These are phyloP conservation scores for Alloteropsis semialata DNA, from an alignment of 176 grass and related monocot species.

Conservation along the genomic window DNA sequence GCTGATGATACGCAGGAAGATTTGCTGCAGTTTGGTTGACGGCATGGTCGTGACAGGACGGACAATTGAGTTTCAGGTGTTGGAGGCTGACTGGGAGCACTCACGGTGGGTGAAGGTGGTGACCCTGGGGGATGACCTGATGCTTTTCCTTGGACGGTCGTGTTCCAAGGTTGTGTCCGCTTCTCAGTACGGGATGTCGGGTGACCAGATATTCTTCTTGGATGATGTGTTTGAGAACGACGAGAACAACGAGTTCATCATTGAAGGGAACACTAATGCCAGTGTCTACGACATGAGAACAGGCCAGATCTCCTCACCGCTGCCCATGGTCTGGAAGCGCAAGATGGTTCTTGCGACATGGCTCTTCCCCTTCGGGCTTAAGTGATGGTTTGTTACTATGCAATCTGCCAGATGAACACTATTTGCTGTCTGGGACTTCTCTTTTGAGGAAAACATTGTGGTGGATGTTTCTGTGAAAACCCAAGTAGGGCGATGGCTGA, in stretches of 20 bases:
- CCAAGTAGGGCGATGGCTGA: too few species aligned
- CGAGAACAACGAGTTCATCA: too few species aligned
- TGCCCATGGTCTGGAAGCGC: constrained; percentile 13
- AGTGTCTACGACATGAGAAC: constrained; percentile 13
- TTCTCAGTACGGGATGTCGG: background rate
- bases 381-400: background rate
- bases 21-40: background rate
- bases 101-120: constrained; percentile 5
- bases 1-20: constrained; percentile 22
- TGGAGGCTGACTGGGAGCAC: background rate
- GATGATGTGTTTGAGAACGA: background rate
- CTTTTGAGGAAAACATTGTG: too few species aligned
- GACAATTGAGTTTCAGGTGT: constrained; percentile 16
- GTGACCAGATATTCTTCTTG: constrained; percentile 9
- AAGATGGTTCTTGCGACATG: constrained; percentile 9
- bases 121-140: background rate
- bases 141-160: background rate
- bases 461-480: too few species aligned
- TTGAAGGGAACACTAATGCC: background rate
- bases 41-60: background rate
- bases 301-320: background rate
- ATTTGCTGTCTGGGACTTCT: too few species aligned
- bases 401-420: too few species aligned
- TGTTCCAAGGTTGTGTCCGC: background rate
- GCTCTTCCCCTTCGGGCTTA: background rate